A percentile compares a stretch with the other conserved stretches of the same genome.
phyloP scores from a whole-genome alignment of 179 eudicot genomes.

The Beta corolliflora region DNA sequence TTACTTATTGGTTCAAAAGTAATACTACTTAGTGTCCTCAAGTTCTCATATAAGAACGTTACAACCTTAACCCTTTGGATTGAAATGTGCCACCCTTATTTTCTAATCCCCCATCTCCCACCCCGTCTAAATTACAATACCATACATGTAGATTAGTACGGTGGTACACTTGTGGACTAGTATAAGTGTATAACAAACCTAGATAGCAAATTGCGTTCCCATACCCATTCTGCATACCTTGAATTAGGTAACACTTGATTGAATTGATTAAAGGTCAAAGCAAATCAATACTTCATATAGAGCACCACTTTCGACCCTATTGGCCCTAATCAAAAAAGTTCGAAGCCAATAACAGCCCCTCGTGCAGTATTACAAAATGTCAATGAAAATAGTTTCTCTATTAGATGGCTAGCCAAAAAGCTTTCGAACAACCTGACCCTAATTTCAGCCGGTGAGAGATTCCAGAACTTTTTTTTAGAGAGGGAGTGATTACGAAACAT shows the following conservation, averaged over 20 bases:
- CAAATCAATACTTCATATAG: background rate
- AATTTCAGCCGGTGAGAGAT: background rate
- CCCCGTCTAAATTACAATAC: background rate
- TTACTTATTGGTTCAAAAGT: too few species aligned
- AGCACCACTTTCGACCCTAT: background rate
- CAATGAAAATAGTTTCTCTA: conserved; percentile 9
- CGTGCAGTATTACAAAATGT: background rate
- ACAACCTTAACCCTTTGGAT: background rate
- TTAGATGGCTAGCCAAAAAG: conserved; percentile 1
- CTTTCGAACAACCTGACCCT: conserved; percentile 6
- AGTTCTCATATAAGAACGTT: background rate
- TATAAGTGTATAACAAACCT: background rate
- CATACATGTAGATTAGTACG: background rate
- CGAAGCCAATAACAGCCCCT: background rate
- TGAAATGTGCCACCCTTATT: background rate
- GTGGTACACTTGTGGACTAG: background rate
- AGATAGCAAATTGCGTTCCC: background rate
- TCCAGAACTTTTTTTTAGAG: too few species aligned
- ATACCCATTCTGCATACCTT: background rate
- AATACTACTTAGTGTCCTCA: too few species aligned
- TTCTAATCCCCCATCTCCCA: background rate
- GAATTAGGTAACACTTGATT: background rate
- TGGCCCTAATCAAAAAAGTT: background rate
- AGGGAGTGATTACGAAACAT: background rate
- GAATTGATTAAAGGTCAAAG: background rate